Conservation (phyloP, 2,329 filamentous ascomycete genomes). For the Zasmidium angulare region DNA sequence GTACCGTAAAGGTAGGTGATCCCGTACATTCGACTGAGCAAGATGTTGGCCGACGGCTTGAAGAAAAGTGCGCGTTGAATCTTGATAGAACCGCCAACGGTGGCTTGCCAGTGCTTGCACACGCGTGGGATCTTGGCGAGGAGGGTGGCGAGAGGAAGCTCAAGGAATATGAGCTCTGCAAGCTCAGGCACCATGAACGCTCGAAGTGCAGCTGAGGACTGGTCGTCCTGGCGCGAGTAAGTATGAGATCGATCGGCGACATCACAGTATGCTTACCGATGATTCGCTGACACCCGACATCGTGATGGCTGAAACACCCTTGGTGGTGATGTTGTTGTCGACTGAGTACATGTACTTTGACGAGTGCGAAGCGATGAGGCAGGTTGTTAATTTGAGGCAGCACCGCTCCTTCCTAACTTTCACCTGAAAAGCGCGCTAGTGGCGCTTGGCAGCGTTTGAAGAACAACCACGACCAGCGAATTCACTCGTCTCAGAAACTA, state of each 20-base stretch:
- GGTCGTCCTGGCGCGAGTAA: background rate
- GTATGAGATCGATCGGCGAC: background rate
- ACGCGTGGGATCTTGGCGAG: slow-evolving; percentile 6
- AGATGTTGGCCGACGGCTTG: background rate
- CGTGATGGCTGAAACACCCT: background rate
- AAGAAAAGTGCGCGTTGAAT: slow-evolving; percentile 11
- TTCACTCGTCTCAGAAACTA: background rate
- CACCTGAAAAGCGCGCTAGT: too few species aligned
- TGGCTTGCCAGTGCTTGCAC: slow-evolving; percentile 8
- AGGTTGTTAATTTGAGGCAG: background rate
- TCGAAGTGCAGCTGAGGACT: background rate
- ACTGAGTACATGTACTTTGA: background rate
- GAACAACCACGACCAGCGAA: background rate
- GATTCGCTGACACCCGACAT: background rate
- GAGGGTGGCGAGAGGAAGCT: background rate
- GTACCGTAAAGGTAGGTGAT: background rate
- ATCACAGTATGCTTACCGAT: background rate
- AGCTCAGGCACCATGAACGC: background rate
- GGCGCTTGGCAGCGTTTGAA: background rate
- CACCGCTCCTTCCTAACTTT: background rate
- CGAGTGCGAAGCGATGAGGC: background rate
- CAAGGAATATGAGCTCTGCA: background rate
- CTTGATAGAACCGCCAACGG: slow-evolving; percentile 1
- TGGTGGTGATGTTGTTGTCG: background rate
- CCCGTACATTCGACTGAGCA: background rate